These are phyloP conservation scores for Abortiporus biennis DNA, from an alignment of 1,284 basidiomycete genomes.

Conservation along the genomic window DNA sequence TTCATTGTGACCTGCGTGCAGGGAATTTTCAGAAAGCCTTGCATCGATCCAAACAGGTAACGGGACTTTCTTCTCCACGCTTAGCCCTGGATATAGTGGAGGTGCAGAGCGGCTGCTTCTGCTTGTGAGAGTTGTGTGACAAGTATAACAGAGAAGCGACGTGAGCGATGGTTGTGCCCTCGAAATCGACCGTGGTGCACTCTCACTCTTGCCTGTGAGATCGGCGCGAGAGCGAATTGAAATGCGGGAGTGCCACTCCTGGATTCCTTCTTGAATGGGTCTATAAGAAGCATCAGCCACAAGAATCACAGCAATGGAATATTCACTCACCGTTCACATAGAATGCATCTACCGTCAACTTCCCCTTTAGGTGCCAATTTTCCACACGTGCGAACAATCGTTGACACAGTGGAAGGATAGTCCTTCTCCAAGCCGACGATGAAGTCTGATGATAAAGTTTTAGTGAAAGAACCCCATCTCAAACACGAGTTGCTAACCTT, in stretches of 20 bases:
- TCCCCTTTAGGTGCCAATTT: conserved; percentile 73
- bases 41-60: conserved; percentile 10
- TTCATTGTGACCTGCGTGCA: too few species aligned
- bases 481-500: conserved; percentile 40
- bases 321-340: conserved; percentile 66
- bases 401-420: conserved; percentile 87
- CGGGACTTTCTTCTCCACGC: neutral
- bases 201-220: neutral
- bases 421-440: conserved; percentile 76
- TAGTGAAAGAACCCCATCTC: too few species aligned
- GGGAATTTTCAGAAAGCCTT: too few species aligned
- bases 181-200: neutral
- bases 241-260: conserved; percentile 14
- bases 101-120: conserved; percentile 7
- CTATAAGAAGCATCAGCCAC: conserved; percentile 4
- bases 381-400: conserved; percentile 78
- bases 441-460: conserved; percentile 52
- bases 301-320: neutral
- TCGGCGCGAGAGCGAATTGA: conserved; percentile 11
- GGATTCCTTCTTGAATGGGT: conserved; percentile 12
- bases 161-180: conserved; percentile 1
- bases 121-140: conserved; percentile 15
- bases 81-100: conserved; percentile 3
- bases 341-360: conserved; percentile 45
- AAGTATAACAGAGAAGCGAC: conserved; percentile 13